A percentile compares a stretch with the other conserved stretches of the same genome.
phyloP scores from a whole-genome alignment of 2,329 filamentous ascomycete species.

The Mycosphaerelloides madeirae region DNA sequence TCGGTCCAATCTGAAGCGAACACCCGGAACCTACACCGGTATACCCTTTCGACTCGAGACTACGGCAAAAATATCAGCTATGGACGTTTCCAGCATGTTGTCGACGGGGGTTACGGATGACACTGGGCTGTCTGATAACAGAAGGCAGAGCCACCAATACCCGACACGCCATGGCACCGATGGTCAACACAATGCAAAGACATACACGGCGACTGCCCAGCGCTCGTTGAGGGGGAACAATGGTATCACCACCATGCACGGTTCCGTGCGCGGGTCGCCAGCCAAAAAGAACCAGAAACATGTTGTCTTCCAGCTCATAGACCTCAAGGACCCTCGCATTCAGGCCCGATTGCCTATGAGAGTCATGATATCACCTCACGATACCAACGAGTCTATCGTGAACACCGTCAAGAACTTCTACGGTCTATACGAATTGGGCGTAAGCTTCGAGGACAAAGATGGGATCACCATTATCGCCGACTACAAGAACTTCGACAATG shows the following conservation, averaged over 20 bases:
- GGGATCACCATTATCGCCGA: conserved; percentile 89
- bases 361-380: conserved; percentile 88
- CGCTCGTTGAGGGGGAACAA: conserved; percentile 19
- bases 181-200: conserved; percentile 8
- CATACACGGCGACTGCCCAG: conserved; percentile 12
- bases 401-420: conserved; percentile 99
- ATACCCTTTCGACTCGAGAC: conserved; percentile 5
- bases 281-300: conserved; percentile 54
- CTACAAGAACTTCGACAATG: conserved; percentile 90
- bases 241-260: conserved; percentile 20
- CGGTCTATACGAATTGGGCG: conserved; percentile 82
- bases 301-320: conserved; percentile 71
- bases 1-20: conserved; percentile 7
- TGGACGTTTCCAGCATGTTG: conserved; percentile 37
- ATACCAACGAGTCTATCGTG: conserved; percentile 95
- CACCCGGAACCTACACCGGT: conserved; percentile 11
- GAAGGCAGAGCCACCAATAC: conserved; percentile 32
- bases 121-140: conserved; percentile 21
- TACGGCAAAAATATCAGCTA: conserved; percentile 17
- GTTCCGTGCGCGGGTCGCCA: conserved; percentile 28
- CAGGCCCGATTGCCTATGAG: conserved; percentile 72
- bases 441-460: conserved; percentile 89
- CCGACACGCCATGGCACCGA: conserved; percentile 30
- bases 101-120: conserved; percentile 22
- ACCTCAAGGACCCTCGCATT: conserved; percentile 31